Evolutionary conservation across 371 early-diverging fungal species (phyloP).

Genomic region (Furculomyces boomerangus): DNA sequence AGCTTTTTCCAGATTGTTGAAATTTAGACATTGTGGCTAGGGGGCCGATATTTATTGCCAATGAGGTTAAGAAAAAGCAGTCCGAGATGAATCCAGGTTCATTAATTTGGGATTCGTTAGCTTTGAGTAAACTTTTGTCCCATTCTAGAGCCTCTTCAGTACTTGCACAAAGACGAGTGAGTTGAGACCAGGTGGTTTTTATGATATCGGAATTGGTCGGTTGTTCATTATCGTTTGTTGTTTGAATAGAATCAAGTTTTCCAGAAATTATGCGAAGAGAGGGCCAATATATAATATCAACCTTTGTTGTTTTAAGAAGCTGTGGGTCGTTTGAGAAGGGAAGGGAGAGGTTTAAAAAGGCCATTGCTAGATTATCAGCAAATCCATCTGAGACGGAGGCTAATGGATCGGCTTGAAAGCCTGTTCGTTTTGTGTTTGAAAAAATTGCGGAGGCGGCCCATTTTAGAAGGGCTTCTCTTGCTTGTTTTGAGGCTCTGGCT

Average conservation of each 20-base stretch:
- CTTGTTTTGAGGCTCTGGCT: conserved; percentile 39
- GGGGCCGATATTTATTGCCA: conserved; percentile 62
- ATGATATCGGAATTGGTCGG: conserved; percentile 18
- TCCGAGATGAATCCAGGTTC: conserved; percentile 58
- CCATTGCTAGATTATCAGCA: conserved; percentile 50
- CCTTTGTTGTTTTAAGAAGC: conserved; percentile 47
- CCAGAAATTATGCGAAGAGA: background rate
- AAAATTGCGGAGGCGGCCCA: background rate
- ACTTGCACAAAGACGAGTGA: conserved; percentile 63
- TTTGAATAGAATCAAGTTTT: conserved; percentile 5
- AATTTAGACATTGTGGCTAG: conserved; percentile 49
- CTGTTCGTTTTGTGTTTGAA: conserved; percentile 55
- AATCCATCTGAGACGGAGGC: conserved; percentile 76
- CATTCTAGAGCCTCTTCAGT: conserved; percentile 35
- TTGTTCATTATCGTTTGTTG: conserved; percentile 1
- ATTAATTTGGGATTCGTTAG: conserved; percentile 7
- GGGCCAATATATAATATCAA: conserved; percentile 43
- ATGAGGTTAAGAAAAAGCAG: conserved; percentile 60
- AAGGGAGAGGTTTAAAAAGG: conserved; percentile 50
- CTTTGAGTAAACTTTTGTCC: background rate
- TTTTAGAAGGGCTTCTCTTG: conserved; percentile 35
- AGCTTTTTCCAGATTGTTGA: conserved; percentile 38
- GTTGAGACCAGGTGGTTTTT: conserved; percentile 28
- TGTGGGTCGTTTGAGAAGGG: conserved; percentile 61
- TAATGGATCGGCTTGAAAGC: conserved; percentile 62